Percentiles rank a stretch among this genome's conserved stretches.
phyloP scores from a whole-genome alignment of 176 grass and related monocot genomes.

The Triticum turgidum region DNA sequence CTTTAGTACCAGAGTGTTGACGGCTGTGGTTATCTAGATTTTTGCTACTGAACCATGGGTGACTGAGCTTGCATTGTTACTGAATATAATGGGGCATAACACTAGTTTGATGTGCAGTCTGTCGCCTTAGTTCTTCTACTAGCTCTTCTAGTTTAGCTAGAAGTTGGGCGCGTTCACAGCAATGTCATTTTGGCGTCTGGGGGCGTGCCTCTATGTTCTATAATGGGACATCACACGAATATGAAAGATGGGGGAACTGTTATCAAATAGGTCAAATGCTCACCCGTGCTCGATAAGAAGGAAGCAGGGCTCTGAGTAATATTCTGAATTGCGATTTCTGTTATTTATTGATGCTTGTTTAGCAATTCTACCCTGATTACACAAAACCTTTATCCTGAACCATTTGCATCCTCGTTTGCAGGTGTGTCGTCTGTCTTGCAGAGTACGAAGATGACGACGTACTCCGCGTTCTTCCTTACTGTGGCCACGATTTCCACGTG shows the following conservation, averaged over 20 bases:
- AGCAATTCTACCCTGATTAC: background rate
- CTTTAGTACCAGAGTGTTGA: background rate
- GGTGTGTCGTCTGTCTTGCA: constrained; percentile 62
- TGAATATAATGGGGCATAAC: background rate
- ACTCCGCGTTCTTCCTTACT: constrained; percentile 61
- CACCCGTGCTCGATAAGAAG: background rate
- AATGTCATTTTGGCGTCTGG: background rate
- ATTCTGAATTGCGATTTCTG: background rate
- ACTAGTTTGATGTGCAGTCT: background rate
- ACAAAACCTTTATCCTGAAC: constrained; percentile 13
- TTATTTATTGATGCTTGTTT: background rate
- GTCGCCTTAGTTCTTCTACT: background rate
- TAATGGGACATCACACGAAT: background rate
- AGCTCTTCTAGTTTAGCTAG: background rate
- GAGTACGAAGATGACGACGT: constrained; percentile 66
- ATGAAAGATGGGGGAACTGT: background rate
- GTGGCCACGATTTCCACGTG: constrained; percentile 72
- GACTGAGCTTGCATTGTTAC: background rate
- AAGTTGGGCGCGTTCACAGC: background rate
- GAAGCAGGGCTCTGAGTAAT: background rate
- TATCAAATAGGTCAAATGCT: constrained; percentile 1
- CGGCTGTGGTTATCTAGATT: background rate
- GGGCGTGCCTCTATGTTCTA: background rate
- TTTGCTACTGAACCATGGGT: background rate
- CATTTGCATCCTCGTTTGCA: constrained; percentile 21